Base-by-base conservation (phyloP, 371 early-diverging fungal genomes). In the Mortierella sp. region DNA sequence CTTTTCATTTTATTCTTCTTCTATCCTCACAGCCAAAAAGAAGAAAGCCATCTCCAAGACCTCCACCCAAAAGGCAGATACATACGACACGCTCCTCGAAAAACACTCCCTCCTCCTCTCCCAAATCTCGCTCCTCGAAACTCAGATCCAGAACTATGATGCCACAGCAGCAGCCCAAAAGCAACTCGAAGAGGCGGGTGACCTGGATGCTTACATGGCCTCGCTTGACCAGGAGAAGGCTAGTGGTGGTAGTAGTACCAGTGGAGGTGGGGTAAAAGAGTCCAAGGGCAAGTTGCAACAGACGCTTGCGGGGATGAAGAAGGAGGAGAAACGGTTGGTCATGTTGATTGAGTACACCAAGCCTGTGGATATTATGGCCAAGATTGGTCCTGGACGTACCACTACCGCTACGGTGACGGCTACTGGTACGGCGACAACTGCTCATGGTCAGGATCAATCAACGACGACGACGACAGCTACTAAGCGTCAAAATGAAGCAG, bases 181-280 rank as follows among this genome's bases (percentile, higher is more conserved):
- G 60, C 63, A 73, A 11, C 75, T 83, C 26, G 88, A 84, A 38
- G 88, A 88, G 7, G 92, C 93, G 5, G 91, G 94, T 47, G 95
- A 94, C 74, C 70, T 95, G 34, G 95, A 95, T 75, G 89, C 90
- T 2, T 94, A 90, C 65, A 92, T 94, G 93, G 71, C 77, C 6
- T 77, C 74, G 34, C 78, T 86, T 3, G 80, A 82, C 24, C 78
- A 82, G 48, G 70, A 79, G 0, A 75, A 31, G 19, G 16, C 31
- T 31, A 21, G 55, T 14, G 16, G 50, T 50, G 16, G 50, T 16
- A 16, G 50, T 16, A 21, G 55, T 14, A 14, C 16, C 16, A 50
- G 50, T 16, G 50, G 50, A 2, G 14, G 50, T 50, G 50, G 11
- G n/a, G n/a, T 2, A 24, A 63, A 78, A 14, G 86, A 86, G 9